Evolutionary conservation across 208 protist species (phyloP).

Genomic region (Tetramitus jugosus): DNA sequence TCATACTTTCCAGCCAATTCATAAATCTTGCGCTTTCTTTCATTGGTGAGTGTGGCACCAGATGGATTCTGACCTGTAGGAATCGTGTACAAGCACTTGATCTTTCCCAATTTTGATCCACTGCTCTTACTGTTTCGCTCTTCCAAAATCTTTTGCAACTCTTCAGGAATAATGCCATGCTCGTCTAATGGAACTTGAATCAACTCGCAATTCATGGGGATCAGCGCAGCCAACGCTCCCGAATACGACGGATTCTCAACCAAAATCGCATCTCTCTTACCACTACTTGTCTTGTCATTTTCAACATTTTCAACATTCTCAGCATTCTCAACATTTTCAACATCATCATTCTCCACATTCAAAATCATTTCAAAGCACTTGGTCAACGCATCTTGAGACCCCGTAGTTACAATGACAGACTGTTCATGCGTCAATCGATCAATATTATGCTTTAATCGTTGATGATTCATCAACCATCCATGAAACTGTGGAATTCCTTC

Average conservation of each 20-base stretch:
- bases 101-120: background rate
- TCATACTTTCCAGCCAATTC: slow-evolving; percentile 36
- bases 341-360: background rate
- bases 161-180: slow-evolving; percentile 37
- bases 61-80: slow-evolving; percentile 57
- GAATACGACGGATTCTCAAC: slow-evolving; percentile 47
- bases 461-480: slow-evolving; percentile 30
- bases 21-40: slow-evolving; percentile 45
- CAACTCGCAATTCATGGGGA: slow-evolving; percentile 22
- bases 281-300: background rate
- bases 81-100: slow-evolving; percentile 47
- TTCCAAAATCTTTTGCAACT: slow-evolving; percentile 26
- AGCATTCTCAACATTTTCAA: background rate
- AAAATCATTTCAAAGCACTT: slow-evolving; percentile 40
- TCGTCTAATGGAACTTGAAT: slow-evolving; percentile 33
- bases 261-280: slow-evolving; percentile 33
- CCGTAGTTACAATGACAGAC: slow-evolving; percentile 39
- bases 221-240: slow-evolving; percentile 35
- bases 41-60: slow-evolving; percentile 40
- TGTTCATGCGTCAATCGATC: slow-evolving; percentile 15
- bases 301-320: background rate
- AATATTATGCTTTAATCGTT: slow-evolving; percentile 24
- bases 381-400: slow-evolving; percentile 44
- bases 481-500: slow-evolving; percentile 36
- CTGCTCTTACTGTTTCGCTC: slow-evolving; percentile 11